Conservation (phyloP, 305 asterid species). For the Solanum chacoense region DNA sequence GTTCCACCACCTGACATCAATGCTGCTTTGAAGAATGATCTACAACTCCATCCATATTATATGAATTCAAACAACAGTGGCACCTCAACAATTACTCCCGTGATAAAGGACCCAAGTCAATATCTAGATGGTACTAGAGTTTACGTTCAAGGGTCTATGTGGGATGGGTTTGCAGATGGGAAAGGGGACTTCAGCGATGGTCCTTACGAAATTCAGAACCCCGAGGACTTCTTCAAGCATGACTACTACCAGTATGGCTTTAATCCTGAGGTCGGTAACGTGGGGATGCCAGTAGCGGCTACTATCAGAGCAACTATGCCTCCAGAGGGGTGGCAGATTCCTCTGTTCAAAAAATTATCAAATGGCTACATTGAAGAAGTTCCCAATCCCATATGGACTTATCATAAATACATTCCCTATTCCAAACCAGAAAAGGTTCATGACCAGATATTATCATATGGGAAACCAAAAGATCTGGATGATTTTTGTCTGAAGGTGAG, state of each 20-base stretch:
- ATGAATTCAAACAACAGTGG: constrained; percentile 9
- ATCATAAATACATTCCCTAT: constrained; percentile 86
- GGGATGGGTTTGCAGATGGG: constrained; percentile 98
- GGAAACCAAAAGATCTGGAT: constrained; percentile 69
- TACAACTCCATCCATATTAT: constrained; percentile 65
- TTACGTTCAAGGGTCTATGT: constrained; percentile 80
- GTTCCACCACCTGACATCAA: constrained; percentile 84
- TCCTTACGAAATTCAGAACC: constrained; percentile 88
- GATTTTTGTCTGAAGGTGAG: constrained; percentile 90
- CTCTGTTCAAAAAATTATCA: constrained; percentile 46
- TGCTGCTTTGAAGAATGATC: constrained; percentile 47
- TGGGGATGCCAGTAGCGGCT: constrained; percentile 96
- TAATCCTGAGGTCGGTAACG: constrained; percentile 98
- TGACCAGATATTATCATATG: constrained; percentile 81
- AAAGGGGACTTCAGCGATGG: constrained; percentile 85
- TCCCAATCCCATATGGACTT: constrained; percentile 81
- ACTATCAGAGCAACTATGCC: constrained; percentile 91
- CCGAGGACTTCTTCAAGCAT: constrained; percentile 79
- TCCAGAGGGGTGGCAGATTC: constrained; percentile 77
- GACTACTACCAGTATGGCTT: constrained; percentile 69
- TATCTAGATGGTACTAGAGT: constrained; percentile 87
- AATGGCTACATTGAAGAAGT: constrained; percentile 70
- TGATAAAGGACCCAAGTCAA: constrained; percentile 56
- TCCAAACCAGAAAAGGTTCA: constrained; percentile 78
- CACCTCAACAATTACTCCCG: constrained; percentile 12